phyloP scores from a whole-genome alignment of 2,329 filamentous ascomycete species.

The Pyricularia sp. region DNA sequence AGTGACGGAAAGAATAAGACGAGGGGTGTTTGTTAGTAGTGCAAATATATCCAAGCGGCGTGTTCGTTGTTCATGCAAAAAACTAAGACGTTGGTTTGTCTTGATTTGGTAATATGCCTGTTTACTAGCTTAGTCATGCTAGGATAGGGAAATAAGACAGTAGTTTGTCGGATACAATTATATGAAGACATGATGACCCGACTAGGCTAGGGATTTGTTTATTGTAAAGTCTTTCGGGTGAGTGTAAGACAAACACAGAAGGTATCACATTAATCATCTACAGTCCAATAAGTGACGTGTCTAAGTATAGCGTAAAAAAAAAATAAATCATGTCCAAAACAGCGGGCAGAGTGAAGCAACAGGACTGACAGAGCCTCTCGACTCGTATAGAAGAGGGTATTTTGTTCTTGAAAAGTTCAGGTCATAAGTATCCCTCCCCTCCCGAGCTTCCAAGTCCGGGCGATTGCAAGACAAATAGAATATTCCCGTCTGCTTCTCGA shows the following conservation, averaged over 20 bases:
- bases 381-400: background rate
- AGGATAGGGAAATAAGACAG: background rate
- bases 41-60: background rate
- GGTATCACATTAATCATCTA: background rate
- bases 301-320: background rate
- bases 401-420: no score
- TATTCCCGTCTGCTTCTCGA: background rate
- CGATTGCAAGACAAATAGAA: background rate
- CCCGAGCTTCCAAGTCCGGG: background rate
- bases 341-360: background rate
- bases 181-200: background rate
- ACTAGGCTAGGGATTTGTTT: background rate
- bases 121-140: background rate
- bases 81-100: background rate
- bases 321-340: background rate
- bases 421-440: no score
- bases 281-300: background rate
- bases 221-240: background rate
- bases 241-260: background rate
- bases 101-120: background rate
- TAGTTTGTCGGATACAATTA: background rate
- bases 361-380: background rate
- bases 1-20: background rate
- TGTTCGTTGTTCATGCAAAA: background rate
- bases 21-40: background rate